phyloP scores from a whole-genome alignment of 2,329 filamentous ascomycete genomes.

The Monosporascus sp. region DNA sequence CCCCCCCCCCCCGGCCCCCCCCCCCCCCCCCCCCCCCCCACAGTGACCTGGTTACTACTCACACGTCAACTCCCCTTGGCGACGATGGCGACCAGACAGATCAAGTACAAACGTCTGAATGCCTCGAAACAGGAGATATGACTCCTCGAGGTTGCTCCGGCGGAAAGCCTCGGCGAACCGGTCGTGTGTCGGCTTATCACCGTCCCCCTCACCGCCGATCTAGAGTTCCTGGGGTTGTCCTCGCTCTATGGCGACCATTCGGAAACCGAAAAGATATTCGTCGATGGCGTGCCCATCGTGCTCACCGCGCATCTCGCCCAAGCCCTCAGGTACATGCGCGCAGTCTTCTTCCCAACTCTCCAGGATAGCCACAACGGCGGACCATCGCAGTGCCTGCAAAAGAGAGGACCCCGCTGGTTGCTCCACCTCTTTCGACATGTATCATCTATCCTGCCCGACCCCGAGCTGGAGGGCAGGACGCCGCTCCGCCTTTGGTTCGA shows the following conservation, averaged over 20 bases:
- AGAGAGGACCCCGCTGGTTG: slow-evolving; percentile 5
- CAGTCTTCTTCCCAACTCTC: slow-evolving; percentile 26
- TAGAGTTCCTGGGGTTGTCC: slow-evolving; percentile 10
- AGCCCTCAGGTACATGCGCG: slow-evolving; percentile 27
- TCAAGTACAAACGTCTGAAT: slow-evolving; percentile 15
- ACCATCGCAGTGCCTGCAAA: not conserved
- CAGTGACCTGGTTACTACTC: not conserved
- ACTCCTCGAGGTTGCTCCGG: slow-evolving; percentile 27
- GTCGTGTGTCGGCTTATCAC: slow-evolving; percentile 30
- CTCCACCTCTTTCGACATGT: slow-evolving; percentile 5
- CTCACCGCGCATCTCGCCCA: slow-evolving; percentile 24
- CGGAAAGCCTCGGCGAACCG: slow-evolving; percentile 21
- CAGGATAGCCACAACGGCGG: not conserved
- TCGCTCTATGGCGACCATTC: slow-evolving; percentile 8
- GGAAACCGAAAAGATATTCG: slow-evolving; percentile 23
- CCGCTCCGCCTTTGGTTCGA: slow-evolving; percentile 7
- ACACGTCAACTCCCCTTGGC: not conserved
- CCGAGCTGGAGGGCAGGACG: not conserved
- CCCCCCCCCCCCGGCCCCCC: no score
- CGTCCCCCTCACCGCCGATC: slow-evolving; percentile 15
- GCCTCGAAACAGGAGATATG: slow-evolving; percentile 24
- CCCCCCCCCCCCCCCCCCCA: not conserved
- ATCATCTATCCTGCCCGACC: slow-evolving; percentile 2
- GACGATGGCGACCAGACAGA: not conserved
- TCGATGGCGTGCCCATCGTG: slow-evolving; percentile 21